phyloP scores from a whole-genome alignment of 441 rosid species.

The Gossypium davidsonii region DNA sequence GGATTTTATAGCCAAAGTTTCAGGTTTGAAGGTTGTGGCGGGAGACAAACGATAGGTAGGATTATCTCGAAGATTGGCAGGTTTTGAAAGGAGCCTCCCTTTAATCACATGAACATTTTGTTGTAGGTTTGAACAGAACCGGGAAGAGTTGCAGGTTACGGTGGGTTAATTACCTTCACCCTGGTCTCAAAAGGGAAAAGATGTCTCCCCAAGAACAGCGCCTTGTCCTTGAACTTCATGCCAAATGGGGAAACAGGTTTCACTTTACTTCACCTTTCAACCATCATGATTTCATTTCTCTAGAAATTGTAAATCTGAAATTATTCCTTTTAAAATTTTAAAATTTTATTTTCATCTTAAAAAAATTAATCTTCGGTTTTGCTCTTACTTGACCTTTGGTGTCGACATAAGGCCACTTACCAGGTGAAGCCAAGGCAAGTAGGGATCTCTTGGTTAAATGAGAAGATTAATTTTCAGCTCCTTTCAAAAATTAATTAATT shows the following conservation, averaged over 20 bases:
- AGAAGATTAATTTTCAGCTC: no score
- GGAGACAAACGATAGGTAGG: constrained; percentile 82
- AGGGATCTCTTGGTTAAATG: no score
- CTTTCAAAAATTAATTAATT: no score
- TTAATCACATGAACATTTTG: constrained; percentile 54
- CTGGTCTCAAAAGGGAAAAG: constrained; percentile 88
- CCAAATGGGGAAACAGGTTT: constrained; percentile 95
- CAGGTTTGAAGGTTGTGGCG: constrained; percentile 99
- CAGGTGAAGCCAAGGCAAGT: no score
- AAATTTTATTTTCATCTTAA: no score
- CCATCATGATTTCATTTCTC: no score
- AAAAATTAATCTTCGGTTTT: no score
- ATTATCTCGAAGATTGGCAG: constrained; percentile 41
- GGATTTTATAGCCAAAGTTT: constrained; percentile 97
- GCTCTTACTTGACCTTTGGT: no score
- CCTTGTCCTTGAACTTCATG: constrained; percentile 83
- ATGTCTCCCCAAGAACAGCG: constrained; percentile 87
- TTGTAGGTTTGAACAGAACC: constrained; percentile 96
- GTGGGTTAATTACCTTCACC: constrained; percentile 98
- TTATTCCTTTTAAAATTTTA: no score
- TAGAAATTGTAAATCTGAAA: no score
- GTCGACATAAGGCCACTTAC: no score
- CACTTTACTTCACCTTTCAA: neutral
- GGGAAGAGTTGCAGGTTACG: constrained; percentile 99
- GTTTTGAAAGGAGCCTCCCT: constrained; percentile 42